Evolutionary conservation across 2,329 filamentous ascomycete genomes (phyloP), one percentile per base, ranked within the genome.

Genomic region (Achaetomium macrosporum): DNA sequence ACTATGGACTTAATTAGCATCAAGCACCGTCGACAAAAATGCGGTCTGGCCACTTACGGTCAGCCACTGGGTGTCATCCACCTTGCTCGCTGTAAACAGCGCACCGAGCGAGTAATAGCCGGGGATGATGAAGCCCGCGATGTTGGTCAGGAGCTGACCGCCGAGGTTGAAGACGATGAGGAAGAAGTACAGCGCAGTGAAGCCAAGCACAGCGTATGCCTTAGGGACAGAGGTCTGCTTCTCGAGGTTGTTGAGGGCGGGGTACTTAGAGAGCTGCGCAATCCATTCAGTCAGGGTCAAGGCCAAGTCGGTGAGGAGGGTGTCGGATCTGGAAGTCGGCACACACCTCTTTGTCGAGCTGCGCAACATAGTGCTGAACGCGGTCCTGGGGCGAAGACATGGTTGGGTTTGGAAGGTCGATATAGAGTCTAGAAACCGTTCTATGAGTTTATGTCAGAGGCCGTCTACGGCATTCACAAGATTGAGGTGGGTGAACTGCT

Each of bases 121-220:
- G 25, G 89, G 89, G 58, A 95, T 80, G 63, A 87, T 73, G 69
- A 93, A 93, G 57, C 89, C 89, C 62, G 88, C 88, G 61, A 90
- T 73, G 76, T 95, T 95, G 73, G 89, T 90, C 63, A 95, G 77
- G 67, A 93, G 86, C 73, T 91, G 88, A 64, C 89, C 88, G 59
- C 86, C 89, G 60, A 93, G 87, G 81, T 95, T 95, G 79, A 95
- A 90, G 76, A 93, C 84, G 73, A 93, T 88, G 64, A 93, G 82
- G 77, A 92, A 90, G 76, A 93, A 90, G 79, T 95, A 95, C 61
- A 91, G 81, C 47, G 84, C 84, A 56, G 73, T 85, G 54, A 89
- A 68, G 64, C 88, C 89, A 63, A 92, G 84, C 67, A 88, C 79
- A 61, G 83, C 85, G 70, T 95, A 93, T 66, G 88, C 85, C 79